Conservation (phyloP, 2,329 filamentous ascomycete genomes). For the Xylaria sp. region DNA sequence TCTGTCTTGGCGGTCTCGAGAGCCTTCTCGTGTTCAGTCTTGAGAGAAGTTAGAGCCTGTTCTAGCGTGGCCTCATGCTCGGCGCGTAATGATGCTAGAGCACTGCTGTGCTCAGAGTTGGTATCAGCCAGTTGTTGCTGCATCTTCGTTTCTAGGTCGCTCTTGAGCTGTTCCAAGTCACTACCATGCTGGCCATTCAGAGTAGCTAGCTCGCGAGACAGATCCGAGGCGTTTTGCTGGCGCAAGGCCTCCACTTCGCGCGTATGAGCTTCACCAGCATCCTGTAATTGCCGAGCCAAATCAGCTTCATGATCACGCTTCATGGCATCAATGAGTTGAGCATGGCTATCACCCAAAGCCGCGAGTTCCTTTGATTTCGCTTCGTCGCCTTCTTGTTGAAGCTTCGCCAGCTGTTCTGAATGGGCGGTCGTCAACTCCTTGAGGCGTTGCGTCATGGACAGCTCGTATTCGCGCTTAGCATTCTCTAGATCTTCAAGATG, state of each 20-base stretch:
- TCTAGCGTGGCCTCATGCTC: slow-evolving; percentile 23
- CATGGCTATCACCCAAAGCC: slow-evolving; percentile 18
- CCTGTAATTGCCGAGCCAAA: slow-evolving; percentile 21
- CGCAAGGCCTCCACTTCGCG: slow-evolving; percentile 21
- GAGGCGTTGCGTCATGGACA: slow-evolving; percentile 15
- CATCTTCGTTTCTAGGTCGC: slow-evolving; percentile 10
- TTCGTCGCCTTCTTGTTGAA: slow-evolving; percentile 19
- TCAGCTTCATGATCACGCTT: slow-evolving; percentile 23
- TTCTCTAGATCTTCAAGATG: slow-evolving; percentile 18
- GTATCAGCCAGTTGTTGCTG: slow-evolving; percentile 22
- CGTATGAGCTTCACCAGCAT: slow-evolving; percentile 17
- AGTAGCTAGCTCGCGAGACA: slow-evolving; percentile 20
- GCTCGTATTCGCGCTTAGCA: slow-evolving; percentile 17
- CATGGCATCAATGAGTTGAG: slow-evolving; percentile 18
- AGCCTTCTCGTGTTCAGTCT: slow-evolving; percentile 22
- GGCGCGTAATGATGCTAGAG: slow-evolving; percentile 22
- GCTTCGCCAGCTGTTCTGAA: slow-evolving; percentile 18
- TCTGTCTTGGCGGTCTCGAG: slow-evolving; percentile 25
- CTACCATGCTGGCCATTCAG: slow-evolving; percentile 12
- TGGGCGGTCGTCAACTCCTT: slow-evolving; percentile 18
- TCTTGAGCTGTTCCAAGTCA: slow-evolving; percentile 15
- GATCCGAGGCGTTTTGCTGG: slow-evolving; percentile 16
- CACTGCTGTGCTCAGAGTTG: slow-evolving; percentile 22
- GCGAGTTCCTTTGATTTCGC: slow-evolving; percentile 20
- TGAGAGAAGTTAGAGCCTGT: slow-evolving; percentile 7